Base-by-base conservation (phyloP, 1,284 basidiomycete species). In the Tremellales sp. region DNA sequence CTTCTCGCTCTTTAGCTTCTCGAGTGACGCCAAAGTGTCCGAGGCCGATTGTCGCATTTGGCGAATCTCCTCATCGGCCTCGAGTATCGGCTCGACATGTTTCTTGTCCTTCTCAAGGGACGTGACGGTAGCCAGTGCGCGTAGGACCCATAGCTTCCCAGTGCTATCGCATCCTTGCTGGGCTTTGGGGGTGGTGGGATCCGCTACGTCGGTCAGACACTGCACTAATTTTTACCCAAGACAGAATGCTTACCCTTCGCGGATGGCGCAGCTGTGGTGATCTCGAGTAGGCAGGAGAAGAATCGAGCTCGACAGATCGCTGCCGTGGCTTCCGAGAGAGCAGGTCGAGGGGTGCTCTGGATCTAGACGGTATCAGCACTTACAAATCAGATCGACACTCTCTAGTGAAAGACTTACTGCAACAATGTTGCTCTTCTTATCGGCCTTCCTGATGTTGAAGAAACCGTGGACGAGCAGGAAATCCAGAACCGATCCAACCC, bases 391-490 rank as follows among this genome's bases (percentile, higher is more conserved):
- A 31, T 8, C 29, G 29, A 31, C 15, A 31, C 29, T 8, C 29
- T 31, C 10, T 8, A 31, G 25, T 3, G 8, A n/a, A 2, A 11
- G 36, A 80, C 84, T 56, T 71, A 90, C 88, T 60, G 80, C 80
- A 49, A 72, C 58, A 54, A 84, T 78, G 2, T 75, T 51, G 56
- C 80, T 84, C 67, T 86, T 87, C 61, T 84, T 82, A 48, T 83
- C 82, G 63, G 82, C 83, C 75, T 88, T 90, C 60, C 81, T 75
- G 40, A 83, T 75, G 25, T 73, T 65, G 69, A 92, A 96, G 53
- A 93, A 81, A 0, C 91, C 92, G 62, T 94, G 81, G 4, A 90
- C 81, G 43, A 81, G 76, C 33, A 97, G 77, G 81, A 90, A 94
- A 56, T 91, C 83, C 35, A 97, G 78, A 43, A 92, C 76, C 10